Percentiles rank a stretch among this genome's conserved stretches.
Evolutionary conservation across 169 alveolate genomes (phyloP).

Genomic region (Cryptosporidium ubiquitum): DNA sequence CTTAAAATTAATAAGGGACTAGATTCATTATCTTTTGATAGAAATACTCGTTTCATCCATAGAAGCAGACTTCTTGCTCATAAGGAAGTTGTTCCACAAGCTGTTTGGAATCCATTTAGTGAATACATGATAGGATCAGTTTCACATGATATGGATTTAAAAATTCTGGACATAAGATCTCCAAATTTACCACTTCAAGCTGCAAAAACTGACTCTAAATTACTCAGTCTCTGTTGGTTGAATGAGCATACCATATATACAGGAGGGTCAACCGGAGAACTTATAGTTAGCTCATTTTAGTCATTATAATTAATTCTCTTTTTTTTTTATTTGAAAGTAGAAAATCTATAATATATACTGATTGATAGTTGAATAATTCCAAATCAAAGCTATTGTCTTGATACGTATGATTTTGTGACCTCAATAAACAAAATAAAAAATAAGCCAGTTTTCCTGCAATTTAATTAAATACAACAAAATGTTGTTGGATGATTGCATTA

Average conservation of each 20-base stretch:
- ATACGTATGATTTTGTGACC: no score
- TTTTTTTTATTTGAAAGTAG: background rate
- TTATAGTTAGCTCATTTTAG: slow-evolving; percentile 48
- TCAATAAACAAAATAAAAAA: no score
- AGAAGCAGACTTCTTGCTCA: slow-evolving; percentile 59
- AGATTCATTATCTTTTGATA: background rate
- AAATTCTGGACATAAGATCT: slow-evolving; percentile 61
- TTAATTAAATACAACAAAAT: background rate
- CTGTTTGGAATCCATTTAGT: slow-evolving; percentile 58
- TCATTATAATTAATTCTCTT: background rate
- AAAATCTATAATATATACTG: background rate
- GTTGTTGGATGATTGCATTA: no score
- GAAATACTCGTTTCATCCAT: slow-evolving; percentile 53
- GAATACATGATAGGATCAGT: slow-evolving; percentile 59
- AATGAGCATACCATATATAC: slow-evolving; percentile 29
- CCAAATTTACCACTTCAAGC: slow-evolving; percentile 67
- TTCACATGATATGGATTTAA: slow-evolving; percentile 54
- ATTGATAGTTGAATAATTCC: background rate
- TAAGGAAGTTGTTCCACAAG: slow-evolving; percentile 28
- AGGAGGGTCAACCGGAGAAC: slow-evolving; percentile 69
- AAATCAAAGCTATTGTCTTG: background rate
- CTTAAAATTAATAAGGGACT: background rate
- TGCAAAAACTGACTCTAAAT: slow-evolving; percentile 48
- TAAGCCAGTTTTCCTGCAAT: no score
- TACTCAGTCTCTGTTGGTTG: slow-evolving; percentile 57